Evolutionary conservation across 129 eudicot genomes (phyloP), one percentile per base, ranked within the genome.

Genomic region (Solidago caesia): DNA sequence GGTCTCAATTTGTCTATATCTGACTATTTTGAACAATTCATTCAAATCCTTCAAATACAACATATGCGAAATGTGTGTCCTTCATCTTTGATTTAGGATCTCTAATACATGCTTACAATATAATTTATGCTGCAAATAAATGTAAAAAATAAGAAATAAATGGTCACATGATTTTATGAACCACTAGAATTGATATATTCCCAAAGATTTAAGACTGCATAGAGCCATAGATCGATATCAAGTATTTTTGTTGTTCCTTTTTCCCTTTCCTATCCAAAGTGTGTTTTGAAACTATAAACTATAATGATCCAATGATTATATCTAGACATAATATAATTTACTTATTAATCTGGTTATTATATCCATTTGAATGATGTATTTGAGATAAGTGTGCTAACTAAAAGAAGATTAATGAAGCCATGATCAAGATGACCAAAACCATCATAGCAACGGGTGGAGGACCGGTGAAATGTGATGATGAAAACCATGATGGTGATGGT

Each of bases 321-420:
- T 39, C 9, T 13, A 59, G 45, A 16, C 70, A 49, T 6, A 14
- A 45, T 16, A 63, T 15, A 48, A 15, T 48, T 8, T 2, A 43
- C 33, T 74, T 74, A 63, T 63, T 74, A 33, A 5, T 51, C 4
- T 39, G 15, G 52, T 49, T 74, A 74, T 74, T 62, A 7, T 74
- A 64, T 51, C 29, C 51, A 10, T 61, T 48, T 9, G 41, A 74
- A 4, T 15, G 49, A 63, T 7, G 15, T 67, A n/a, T 66, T 15
- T 44, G 16, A 8, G 5, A 66, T 33, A 46, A 13, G 1, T n/a
- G 25, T 12, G 10, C 14, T 45, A 64, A 62, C 78, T 79, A 72
- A 33, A 79, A 65, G 29, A 29, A 64, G 26, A 55, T 0, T 27
- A 71, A 76, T 2, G 67, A 81, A 65, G 52, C 47, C 63, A 70